Evolutionary conservation across 2,329 filamentous ascomycete species (phyloP), one percentile per base, ranked within the genome.

Genomic region (Sarocladiaceae sp.): DNA sequence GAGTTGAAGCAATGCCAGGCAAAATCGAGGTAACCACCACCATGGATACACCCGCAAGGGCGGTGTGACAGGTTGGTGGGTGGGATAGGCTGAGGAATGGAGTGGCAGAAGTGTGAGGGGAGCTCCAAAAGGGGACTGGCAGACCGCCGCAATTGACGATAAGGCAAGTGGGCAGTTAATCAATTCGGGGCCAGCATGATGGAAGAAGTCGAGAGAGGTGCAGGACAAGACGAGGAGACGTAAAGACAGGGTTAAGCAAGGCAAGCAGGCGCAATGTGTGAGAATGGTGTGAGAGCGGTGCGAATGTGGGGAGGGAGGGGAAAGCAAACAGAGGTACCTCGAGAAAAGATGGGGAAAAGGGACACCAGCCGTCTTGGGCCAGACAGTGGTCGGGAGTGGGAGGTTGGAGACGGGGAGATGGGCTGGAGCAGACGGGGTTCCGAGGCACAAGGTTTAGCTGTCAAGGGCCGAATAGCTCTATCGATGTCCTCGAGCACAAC

Each of bases 201-300:
- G 40, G 12, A 12, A 26, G 22, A 23, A 6, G 40, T 10, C 25
- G 37, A 6, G 37, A 13, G 37, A 40, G 37, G 37, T 22, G 37
- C 37, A 23, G 37, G n/a, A 37, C n/a, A n/a, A n/a, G n/a, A 20
- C 18, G 37, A 22, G 17, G 37, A 22, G 37, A 40, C 8, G n/a
- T n/a, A 22, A 15, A 40, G 37, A 15, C 40, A 23, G 17, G 23
- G 23, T 26, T 4, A 10, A 26, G 40, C 37, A 44, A 44, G 17
- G 17, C 4, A n/a, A 40, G 20, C 12, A 10, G 22, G 10, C 22
- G 40, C 25, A 23, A n/a, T 15, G 48, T 54, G 53, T 48, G 53
- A 57, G 58, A 58, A 56, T 59, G 56, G 60, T 66, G 60, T 60
- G 64, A 63, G 64, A 61, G 62, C 60, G 61, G 60, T 60, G 56